A percentile compares a stretch with the other conserved stretches of the same genome.
Conservation (phyloP, 345 rosid genomes). For the Physaria fendleri region DNA sequence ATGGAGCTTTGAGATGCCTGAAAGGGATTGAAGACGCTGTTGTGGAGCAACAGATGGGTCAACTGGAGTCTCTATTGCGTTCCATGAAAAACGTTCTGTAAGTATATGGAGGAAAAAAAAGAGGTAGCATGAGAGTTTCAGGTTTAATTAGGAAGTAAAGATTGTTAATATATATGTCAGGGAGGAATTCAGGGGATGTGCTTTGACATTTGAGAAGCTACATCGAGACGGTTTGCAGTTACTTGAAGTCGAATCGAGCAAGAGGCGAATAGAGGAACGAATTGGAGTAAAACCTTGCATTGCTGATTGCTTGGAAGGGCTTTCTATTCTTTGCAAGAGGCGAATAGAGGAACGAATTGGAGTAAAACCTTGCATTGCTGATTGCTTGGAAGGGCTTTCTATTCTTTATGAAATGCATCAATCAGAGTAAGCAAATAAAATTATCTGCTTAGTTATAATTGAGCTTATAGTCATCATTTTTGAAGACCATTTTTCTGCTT, state of each 20-base stretch:
- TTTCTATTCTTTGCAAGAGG: constrained; percentile 49
- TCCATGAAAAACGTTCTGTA: constrained; percentile 57
- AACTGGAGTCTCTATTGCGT: constrained; percentile 46
- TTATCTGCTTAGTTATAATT: background rate
- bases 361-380: constrained; percentile 54
- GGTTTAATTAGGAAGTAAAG: background rate
- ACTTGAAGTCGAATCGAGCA: constrained; percentile 39
- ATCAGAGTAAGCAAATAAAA: constrained; percentile 48
- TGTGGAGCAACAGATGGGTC: constrained; percentile 61
- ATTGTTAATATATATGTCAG: constrained; percentile 31
- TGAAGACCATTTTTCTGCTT: background rate
- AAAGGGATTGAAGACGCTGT: constrained; percentile 52
- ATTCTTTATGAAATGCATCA: constrained; percentile 59
- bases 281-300: constrained; percentile 69
- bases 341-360: constrained; percentile 57
- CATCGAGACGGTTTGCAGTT: constrained; percentile 47
- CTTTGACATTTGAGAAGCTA: constrained; percentile 47
- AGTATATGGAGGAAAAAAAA: constrained; percentile 11
- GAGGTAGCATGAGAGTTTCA: background rate
- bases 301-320: constrained; percentile 67
- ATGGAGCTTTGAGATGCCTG: constrained; percentile 46
- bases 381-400: constrained; percentile 71
- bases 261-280: constrained; percentile 44
- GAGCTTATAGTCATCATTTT: background rate
- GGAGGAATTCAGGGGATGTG: constrained; percentile 54